These are phyloP conservation scores for Gastrolobium bilobum DNA, from an alignment of 306 rosid genomes.

Conservation along the genomic window DNA sequence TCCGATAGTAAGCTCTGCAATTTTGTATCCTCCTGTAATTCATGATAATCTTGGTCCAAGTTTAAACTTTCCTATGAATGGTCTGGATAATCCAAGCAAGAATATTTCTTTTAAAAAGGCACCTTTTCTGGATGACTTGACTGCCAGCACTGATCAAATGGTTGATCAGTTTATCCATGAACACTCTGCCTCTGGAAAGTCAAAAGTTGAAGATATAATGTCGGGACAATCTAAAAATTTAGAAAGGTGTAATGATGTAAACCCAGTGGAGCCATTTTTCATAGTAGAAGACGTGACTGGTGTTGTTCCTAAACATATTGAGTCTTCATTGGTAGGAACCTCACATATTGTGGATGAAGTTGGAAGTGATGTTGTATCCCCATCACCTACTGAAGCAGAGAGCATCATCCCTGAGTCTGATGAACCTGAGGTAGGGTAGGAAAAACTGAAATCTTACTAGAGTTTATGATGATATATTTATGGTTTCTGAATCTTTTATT, in stretches of 20 bases:
- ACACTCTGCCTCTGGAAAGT: slow-evolving; percentile 41
- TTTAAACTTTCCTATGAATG: slow-evolving; percentile 53
- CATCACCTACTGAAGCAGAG: slow-evolving; percentile 61
- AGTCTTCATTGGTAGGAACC: slow-evolving; percentile 35
- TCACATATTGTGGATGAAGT: slow-evolving; percentile 49
- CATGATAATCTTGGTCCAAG: slow-evolving; percentile 43
- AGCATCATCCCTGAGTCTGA: slow-evolving; percentile 66
- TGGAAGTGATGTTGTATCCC: slow-evolving; percentile 54
- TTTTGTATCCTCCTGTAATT: slow-evolving; percentile 52
- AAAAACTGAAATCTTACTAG: slow-evolving; percentile 42
- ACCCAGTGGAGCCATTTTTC: slow-evolving; percentile 43
- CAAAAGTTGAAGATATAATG: slow-evolving; percentile 48
- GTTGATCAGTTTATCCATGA: slow-evolving; percentile 54
- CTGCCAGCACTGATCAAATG: slow-evolving; percentile 48
- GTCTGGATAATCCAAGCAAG: slow-evolving; percentile 50
- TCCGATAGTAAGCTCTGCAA: slow-evolving; percentile 45
- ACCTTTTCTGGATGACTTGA: slow-evolving; percentile 62
- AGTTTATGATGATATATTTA: slow-evolving; percentile 32
- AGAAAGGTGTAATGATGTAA: slow-evolving; percentile 46
- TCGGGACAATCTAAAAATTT: slow-evolving; percentile 45
- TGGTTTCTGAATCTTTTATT: slow-evolving; percentile 37
- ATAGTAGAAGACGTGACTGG: slow-evolving; percentile 40
- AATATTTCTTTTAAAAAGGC: slow-evolving; percentile 44
- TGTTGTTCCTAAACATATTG: slow-evolving; percentile 41
- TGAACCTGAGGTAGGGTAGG: slow-evolving; percentile 72